Conservation (phyloP, 164 flowering plant genomes). For the Malania oleifera region DNA sequence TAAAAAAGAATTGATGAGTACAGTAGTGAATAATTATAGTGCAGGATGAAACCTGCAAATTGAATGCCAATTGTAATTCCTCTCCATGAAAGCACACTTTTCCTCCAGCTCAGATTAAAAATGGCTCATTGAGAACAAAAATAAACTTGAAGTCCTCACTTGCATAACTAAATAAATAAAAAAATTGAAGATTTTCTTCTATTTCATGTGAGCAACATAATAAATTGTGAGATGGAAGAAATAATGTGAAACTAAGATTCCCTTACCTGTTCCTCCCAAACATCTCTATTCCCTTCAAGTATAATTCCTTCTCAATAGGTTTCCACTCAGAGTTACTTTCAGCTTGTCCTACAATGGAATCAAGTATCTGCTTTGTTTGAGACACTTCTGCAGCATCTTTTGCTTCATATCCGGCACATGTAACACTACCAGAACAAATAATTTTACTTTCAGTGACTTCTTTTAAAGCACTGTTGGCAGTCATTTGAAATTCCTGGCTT, state of each 20-base stretch:
- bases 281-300: conserved; percentile 86
- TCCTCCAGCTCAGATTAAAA: too few relatives aligned
- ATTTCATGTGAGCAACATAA: too few relatives aligned
- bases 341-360: conserved; percentile 15
- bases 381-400: conserved; percentile 17
- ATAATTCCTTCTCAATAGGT: conserved; percentile 83
- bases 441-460: conserved; percentile 17
- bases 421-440: conserved; percentile 11
- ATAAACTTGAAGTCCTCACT: too few relatives aligned
- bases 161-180: too few relatives aligned
- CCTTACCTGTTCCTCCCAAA: conserved; percentile 90
- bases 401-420: conserved; percentile 17
- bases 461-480: conserved; percentile 1
- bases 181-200: too few relatives aligned
- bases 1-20: too few relatives aligned
- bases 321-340: conserved; percentile 48
- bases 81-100: too few relatives aligned
- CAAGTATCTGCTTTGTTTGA: conserved; percentile 20
- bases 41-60: too few relatives aligned
- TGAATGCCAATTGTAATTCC: too few relatives aligned
- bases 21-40: too few relatives aligned
- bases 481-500: conserved; percentile 15
- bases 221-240: not conserved
- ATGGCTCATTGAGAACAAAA: too few relatives aligned
- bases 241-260: not conserved